Conservation (phyloP, 208 protist genomes). For the Lotmaria passim region DNA sequence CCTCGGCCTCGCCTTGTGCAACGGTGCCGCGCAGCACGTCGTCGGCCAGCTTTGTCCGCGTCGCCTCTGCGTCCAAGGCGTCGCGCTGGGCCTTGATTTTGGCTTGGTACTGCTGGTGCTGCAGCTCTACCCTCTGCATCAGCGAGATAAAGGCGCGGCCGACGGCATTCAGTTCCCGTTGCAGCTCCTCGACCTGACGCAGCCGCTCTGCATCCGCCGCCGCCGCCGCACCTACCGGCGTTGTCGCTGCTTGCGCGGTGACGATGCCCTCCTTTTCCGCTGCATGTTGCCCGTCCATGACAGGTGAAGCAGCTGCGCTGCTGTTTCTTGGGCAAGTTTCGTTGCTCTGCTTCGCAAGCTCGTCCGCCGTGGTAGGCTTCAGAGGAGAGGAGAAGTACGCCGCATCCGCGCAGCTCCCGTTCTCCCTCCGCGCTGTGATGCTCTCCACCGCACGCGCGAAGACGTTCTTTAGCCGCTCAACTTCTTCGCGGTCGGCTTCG, state of each 20-base stretch:
- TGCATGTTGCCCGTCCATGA: too few species aligned
- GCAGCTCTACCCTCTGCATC: conserved; percentile 42
- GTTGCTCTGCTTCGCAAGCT: not conserved
- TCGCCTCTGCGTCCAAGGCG: conserved; percentile 56
- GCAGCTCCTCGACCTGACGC: conserved; percentile 21
- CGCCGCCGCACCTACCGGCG: not conserved
- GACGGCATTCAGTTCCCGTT: conserved; percentile 28
- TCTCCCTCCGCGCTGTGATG: conserved; percentile 11
- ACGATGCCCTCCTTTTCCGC: too few species aligned
- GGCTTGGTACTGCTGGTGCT: conserved; percentile 32
- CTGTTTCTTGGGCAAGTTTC: too few species aligned
- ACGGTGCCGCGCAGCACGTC: conserved; percentile 52
- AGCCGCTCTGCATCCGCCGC: conserved; percentile 6
- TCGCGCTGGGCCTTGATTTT: conserved; percentile 52
- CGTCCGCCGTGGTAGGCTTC: not conserved
- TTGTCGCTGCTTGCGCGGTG: too few species aligned
- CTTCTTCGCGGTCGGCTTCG: conserved; percentile 12
- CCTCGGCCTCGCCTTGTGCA: conserved; percentile 38
- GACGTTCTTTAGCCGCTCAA: conserved; percentile 18
- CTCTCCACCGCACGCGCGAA: conserved; percentile 29
- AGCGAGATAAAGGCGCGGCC: conserved; percentile 38
- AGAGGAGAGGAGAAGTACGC: not conserved
- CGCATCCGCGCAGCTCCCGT: not conserved
- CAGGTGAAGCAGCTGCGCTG: too few species aligned
- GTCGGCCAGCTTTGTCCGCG: conserved; percentile 70